phyloP scores from a whole-genome alignment of 176 grass and related monocot genomes.

The Ensete ventricosum region DNA sequence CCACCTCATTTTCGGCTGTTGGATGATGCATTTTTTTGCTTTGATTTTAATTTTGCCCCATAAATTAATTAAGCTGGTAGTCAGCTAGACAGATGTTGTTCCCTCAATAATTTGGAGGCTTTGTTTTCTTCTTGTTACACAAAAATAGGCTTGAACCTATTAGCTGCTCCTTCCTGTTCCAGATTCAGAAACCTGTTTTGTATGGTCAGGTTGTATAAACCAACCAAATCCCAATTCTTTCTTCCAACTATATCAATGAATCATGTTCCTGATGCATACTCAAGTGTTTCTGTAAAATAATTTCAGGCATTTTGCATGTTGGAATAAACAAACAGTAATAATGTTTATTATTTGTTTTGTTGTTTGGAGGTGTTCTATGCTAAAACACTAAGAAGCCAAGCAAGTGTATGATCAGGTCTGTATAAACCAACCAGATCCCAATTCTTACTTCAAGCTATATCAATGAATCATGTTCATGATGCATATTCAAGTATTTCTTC shows the following conservation, averaged over 20 bases:
- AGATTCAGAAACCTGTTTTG: background rate
- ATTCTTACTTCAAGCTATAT: background rate
- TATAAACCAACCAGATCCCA: background rate
- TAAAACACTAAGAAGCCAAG: too few species aligned
- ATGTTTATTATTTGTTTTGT: too few species aligned
- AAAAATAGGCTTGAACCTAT: background rate
- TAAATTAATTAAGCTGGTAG: slow-evolving; percentile 15
- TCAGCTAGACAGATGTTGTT: background rate
- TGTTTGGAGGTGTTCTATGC: too few species aligned
- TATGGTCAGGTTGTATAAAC: background rate
- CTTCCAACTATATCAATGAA: background rate
- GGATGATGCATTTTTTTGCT: background rate
- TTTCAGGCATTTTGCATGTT: background rate
- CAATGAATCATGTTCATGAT: background rate
- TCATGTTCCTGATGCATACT: background rate
- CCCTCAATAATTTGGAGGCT: slow-evolving; percentile 14
- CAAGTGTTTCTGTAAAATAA: background rate
- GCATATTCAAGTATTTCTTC: background rate
- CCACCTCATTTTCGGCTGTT: background rate
- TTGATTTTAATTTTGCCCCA: slow-evolving; percentile 7
- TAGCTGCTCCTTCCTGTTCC: background rate
- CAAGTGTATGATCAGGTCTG: background rate
- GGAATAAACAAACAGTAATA: too few species aligned
- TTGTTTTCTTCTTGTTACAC: background rate
- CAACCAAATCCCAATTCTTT: background rate